Evolutionary conservation across 495 filamentous ascomycete genomes (phyloP).

Genomic region (Aspergillus conjunctus): DNA sequence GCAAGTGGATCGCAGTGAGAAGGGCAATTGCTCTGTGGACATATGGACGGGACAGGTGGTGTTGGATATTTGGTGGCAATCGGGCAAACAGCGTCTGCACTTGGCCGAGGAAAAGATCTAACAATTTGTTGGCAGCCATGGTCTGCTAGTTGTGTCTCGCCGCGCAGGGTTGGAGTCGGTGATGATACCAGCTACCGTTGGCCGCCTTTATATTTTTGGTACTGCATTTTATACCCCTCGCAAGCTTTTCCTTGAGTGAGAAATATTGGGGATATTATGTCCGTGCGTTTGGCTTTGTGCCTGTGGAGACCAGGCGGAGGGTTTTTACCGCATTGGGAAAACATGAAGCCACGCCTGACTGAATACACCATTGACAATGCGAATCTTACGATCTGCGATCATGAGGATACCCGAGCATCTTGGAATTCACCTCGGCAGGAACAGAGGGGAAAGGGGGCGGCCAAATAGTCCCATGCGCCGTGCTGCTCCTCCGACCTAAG

Average conservation of each 20-base stretch:
- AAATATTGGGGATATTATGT: too few relatives aligned
- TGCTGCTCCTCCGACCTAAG: too few relatives aligned
- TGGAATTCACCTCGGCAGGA: too few relatives aligned
- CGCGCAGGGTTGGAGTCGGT: too few relatives aligned
- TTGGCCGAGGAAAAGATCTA: background rate
- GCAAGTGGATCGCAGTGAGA: background rate
- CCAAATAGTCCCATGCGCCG: too few relatives aligned
- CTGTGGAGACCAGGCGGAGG: background rate
- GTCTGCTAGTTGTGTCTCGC: background rate
- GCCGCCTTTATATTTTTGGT: background rate
- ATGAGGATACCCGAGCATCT: too few relatives aligned
- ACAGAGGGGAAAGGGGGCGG: too few relatives aligned
- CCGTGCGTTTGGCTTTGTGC: background rate
- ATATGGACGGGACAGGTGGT: background rate
- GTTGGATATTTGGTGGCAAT: background rate
- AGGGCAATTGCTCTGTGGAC: background rate
- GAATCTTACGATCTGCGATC: too few relatives aligned
- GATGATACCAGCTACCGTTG: too few relatives aligned
- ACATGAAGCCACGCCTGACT: background rate
- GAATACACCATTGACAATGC: too few relatives aligned
- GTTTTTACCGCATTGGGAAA: background rate
- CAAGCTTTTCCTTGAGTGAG: background rate
- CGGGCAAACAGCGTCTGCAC: background rate
- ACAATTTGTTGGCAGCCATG: background rate
- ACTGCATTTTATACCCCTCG: background rate